Evolutionary conservation across 148 eudicot genomes (phyloP), one percentile per base, ranked within the genome.

Genomic region (Fagopyrum tataricum): DNA sequence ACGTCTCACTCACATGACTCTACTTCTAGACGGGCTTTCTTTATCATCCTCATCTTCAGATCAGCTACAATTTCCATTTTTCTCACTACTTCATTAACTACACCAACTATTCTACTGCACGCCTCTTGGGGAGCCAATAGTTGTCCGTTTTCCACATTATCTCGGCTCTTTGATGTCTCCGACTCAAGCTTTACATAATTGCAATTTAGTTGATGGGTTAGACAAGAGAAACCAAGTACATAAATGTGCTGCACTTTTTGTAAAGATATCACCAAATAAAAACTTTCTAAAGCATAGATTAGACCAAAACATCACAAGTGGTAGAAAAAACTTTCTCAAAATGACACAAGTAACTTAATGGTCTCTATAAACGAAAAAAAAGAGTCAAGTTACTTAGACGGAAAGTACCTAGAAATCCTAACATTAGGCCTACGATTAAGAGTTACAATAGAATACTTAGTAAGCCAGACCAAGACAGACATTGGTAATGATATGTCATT

Each of bases 1-100:
- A 89, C 84, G 61, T 89, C 93, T 68, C 82, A 83, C 66, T 89
- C 87, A 75, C 88, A 86, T 62, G 90, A 83, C 55, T 87, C 93
- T 11, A 89, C 78, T 51, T 89, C 79, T n/a, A 85, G 24, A 7
- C 87, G 87, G n/a, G 87, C 90, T 78, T 89, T 89, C 75, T 87
- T 89, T 39, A 83, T 82, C 82, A 79, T 68, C 55, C 79, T 82
- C 85, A 89, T 62, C 74, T 87, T 89, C 72, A 85, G 86, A 64
- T 89, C 90, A 1, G 88, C 90, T 15, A 89, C 93, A 81, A 79
- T 75, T 82, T 87, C 89, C 93, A 89, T 89, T 73, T 89, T 89
- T 61, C 76, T 80, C 51, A 87, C 81, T 17, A 90, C 88, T 82
- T 89, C 93, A 39, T 85, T 87, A 23, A 87, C 90, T 18, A 89